These are phyloP conservation scores for Debaryomyces castellii DNA, from an alignment of 805 yeast species.

Conservation along the genomic window DNA sequence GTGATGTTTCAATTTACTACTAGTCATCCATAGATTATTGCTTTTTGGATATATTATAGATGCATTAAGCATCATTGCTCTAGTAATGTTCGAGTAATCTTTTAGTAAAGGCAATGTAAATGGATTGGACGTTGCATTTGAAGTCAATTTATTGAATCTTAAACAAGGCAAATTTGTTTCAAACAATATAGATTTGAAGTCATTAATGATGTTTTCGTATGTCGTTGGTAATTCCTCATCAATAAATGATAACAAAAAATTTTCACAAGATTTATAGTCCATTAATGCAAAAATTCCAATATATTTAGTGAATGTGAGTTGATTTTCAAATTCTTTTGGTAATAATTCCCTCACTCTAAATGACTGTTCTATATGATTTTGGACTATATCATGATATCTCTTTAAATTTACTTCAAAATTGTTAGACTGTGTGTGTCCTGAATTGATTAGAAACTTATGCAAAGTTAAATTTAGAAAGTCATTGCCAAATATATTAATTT, in stretches of 20 bases:
- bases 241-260: background rate
- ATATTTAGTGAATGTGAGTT: background rate
- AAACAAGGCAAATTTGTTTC: slow-evolving; percentile 3
- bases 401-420: background rate
- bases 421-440: background rate
- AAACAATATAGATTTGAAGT: background rate
- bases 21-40: slow-evolving; percentile 3
- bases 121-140: background rate
- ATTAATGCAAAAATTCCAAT: slow-evolving; percentile 2
- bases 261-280: background rate
- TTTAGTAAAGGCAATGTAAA: slow-evolving; percentile 8
- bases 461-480: background rate
- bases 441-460: background rate
- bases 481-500: background rate
- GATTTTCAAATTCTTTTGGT: background rate
- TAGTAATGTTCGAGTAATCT: slow-evolving; percentile 5
- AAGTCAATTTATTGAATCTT: background rate
- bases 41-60: slow-evolving; percentile 3
- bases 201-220: background rate
- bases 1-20: background rate
- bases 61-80: slow-evolving; percentile 5
- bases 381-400: background rate
- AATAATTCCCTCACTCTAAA: background rate
- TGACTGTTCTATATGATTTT: background rate
- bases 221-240: background rate